Percentiles rank a stretch among this genome's conserved stretches.
Evolutionary conservation across 345 rosid species (phyloP).

Genomic region (Bruguiera parviflora): DNA sequence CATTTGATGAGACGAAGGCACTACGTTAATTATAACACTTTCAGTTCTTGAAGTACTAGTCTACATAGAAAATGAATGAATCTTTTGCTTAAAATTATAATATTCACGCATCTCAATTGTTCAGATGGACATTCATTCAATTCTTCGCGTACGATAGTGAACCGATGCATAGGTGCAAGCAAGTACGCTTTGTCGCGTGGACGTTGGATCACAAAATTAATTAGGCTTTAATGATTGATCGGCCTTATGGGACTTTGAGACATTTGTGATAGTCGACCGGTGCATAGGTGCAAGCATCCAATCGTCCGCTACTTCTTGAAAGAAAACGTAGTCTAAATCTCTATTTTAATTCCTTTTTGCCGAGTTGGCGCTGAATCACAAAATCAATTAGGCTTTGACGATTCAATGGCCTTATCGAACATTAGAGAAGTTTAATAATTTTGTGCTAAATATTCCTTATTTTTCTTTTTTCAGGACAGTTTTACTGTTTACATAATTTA

Average conservation of each 20-base stretch:
- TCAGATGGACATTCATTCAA: not conserved
- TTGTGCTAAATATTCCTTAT: not conserved
- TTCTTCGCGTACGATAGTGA: not conserved
- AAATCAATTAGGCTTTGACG: not conserved
- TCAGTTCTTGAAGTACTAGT: no score
- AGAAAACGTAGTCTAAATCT: no score
- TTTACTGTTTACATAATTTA: not conserved
- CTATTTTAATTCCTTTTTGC: conserved; percentile 10
- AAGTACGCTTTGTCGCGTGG: conserved; percentile 10
- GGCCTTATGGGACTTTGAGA: not conserved
- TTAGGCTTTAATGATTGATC: not conserved
- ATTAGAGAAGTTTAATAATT: not conserved
- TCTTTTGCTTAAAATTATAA: no score
- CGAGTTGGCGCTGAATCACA: not conserved
- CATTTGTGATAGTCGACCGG: not conserved
- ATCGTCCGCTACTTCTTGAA: not conserved
- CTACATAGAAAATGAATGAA: no score
- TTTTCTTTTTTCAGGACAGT: not conserved
- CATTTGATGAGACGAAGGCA: no score
- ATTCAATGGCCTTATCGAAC: not conserved
- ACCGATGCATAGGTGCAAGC: not conserved
- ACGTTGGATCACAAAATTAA: not conserved
- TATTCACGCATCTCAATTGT: conserved; percentile 2
- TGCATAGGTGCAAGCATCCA: conserved; percentile 1
- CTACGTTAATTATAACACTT: no score